A percentile compares a stretch with the other conserved stretches of the same genome.
phyloP scores from a whole-genome alignment of 768 basidiomycete genomes.

The Calocera viscosa region DNA sequence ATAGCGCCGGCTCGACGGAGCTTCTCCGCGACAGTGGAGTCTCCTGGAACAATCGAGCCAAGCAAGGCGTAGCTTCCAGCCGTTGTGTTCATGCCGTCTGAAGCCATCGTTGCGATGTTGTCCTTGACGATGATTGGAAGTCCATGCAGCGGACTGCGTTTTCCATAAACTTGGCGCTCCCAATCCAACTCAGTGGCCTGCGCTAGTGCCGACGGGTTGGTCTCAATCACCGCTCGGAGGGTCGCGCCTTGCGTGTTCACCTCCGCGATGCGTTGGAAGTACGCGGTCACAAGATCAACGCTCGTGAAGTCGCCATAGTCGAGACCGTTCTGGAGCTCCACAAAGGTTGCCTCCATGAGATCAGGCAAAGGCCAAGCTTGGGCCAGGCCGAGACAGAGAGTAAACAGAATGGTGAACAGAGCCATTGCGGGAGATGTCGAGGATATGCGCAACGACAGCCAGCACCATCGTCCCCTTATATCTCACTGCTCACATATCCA shows the following conservation, averaged over 20 bases:
- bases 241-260: conserved; percentile 50
- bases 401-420: neutral
- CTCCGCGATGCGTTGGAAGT: conserved; percentile 53
- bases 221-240: conserved; percentile 47
- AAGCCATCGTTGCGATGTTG: conserved; percentile 17
- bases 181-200: conserved; percentile 41
- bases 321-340: conserved; percentile 43
- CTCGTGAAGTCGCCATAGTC: conserved; percentile 42
- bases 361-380: conserved; percentile 30
- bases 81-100: neutral
- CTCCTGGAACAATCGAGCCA: conserved; percentile 22
- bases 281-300: conserved; percentile 53
- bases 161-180: conserved; percentile 34
- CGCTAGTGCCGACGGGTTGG: conserved; percentile 40
- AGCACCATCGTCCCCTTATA: neutral
- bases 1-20: conserved; percentile 13
- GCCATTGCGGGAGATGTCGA: neutral
- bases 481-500: neutral
- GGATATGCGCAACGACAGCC: too few species aligned
- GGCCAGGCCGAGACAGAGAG: neutral
- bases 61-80: neutral
- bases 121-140: conserved; percentile 44
- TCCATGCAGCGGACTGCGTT: conserved; percentile 41
- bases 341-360: conserved; percentile 47
- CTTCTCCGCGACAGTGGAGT: conserved; percentile 25